Base-by-base conservation (phyloP, 192 early-diverging fungal species). In the Martensiomyces pterosporus region DNA sequence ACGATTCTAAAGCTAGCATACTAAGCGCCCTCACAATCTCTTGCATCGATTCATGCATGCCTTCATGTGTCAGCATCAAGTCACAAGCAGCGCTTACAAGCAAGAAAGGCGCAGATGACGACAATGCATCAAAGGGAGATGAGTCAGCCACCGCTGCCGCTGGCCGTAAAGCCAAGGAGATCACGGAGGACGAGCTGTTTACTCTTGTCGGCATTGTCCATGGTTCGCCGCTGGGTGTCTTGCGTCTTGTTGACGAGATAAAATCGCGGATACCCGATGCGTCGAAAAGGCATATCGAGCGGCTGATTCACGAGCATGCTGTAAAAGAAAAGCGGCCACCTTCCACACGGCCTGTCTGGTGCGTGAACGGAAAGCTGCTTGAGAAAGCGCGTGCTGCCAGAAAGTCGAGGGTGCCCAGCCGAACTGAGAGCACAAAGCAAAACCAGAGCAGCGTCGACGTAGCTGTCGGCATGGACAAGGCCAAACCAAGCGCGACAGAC, bases 281-380 rank as follows among this genome's bases (percentile, higher is more conserved):
- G 9, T 65, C 53, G 27, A 76, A 76, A 40, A 53, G 57, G n/a
- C 61, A 68, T 45, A 57, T 67, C 24, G 73, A 76, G 50, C 60
- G 66, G 10, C 44, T 60, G 27, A 65, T 76, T 17, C 52, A 68
- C 22, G 65, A 68, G 38, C 52, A 68, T 29, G 73, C 64, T 29
- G 33, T 49, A 24, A 76, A 76, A 47, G 73, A 76, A 32, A 76
- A 65, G 39, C 65, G 73, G 4, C 54, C 60, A 1, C 54, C 61
- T 0, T 32, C 56, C 1, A 54, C 65, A 9, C 60, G 64, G 9
- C 39, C 41, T 3, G n/a, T 61, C 34, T 76, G 73, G 73, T 61
- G 55, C 43, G 61, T 76, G 15, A 68, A 52, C 8, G 51, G 47
- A 9, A 43, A 43, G 15, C 48, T 71, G 33, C 41, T 71, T 6